Evolutionary conservation across 2,329 filamentous ascomycete genomes (phyloP).

Genomic region (Penicillium sp.): DNA sequence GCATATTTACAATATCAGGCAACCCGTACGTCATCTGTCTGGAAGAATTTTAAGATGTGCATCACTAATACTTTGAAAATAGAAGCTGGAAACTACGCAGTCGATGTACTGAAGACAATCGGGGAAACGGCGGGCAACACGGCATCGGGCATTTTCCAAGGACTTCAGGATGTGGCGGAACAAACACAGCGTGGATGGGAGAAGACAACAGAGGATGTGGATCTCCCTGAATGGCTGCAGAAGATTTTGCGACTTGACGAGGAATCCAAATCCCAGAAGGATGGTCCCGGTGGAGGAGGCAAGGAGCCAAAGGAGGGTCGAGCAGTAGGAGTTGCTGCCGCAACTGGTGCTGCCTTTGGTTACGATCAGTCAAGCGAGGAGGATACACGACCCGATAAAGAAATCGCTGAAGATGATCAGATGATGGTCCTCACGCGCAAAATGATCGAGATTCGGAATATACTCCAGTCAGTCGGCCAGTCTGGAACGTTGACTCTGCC

Average conservation of each 20-base stretch:
- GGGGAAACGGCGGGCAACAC: conserved; percentile 70
- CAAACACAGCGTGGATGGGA: conserved; percentile 82
- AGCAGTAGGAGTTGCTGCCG: conserved; percentile 64
- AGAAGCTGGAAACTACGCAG: conserved; percentile 75
- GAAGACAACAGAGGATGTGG: conserved; percentile 76
- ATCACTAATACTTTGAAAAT: conserved; percentile 18
- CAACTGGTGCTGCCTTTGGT: conserved; percentile 76
- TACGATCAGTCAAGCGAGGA: conserved; percentile 69
- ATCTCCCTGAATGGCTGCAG: conserved; percentile 76
- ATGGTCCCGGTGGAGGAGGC: conserved; percentile 50
- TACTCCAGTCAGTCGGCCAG: conserved; percentile 89
- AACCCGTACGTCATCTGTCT: conserved; percentile 62
- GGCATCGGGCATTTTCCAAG: conserved; percentile 69
- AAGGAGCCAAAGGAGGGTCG: conserved; percentile 58
- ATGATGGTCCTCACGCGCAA: conserved; percentile 99
- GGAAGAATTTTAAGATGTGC: neutral
- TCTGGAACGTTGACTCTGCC: conserved; percentile 84
- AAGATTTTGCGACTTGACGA: conserved; percentile 67
- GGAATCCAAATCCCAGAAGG: conserved; percentile 55
- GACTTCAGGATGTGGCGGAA: conserved; percentile 72
- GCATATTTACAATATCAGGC: conserved; percentile 98
- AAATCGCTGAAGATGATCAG: conserved; percentile 84
- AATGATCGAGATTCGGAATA: conserved; percentile 97
- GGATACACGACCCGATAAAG: conserved; percentile 61
- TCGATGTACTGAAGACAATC: conserved; percentile 73